A percentile compares a stretch with the other conserved stretches of the same genome.
These are phyloP conservation scores for Plasmodium ovale DNA, from an alignment of 169 alveolate species.

Conservation along the genomic window DNA sequence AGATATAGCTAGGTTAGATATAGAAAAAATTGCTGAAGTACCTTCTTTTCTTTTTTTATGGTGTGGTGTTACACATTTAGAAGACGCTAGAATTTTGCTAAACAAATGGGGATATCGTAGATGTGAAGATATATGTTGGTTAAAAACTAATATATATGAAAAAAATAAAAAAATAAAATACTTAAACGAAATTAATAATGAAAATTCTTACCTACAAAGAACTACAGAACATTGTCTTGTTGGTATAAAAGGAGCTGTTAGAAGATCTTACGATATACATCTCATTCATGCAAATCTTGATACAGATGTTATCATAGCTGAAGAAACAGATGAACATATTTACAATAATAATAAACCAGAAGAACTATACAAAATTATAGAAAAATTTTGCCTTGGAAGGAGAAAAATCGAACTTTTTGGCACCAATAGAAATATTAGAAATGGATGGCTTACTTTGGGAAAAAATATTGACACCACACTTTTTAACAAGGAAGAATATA, in stretches of 20 bases:
- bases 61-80: slow-evolving; percentile 92
- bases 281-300: slow-evolving; percentile 96
- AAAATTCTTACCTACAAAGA: slow-evolving; percentile 85
- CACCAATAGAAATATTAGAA: slow-evolving; percentile 87
- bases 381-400: slow-evolving; percentile 94
- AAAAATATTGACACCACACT: slow-evolving; percentile 82
- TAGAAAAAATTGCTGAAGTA: slow-evolving; percentile 91
- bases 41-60: slow-evolving; percentile 93
- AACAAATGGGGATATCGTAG: slow-evolving; percentile 94
- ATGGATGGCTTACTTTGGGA: slow-evolving; percentile 94
- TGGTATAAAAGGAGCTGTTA: slow-evolving; percentile 94
- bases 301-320: slow-evolving; percentile 94
- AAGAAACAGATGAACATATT: slow-evolving; percentile 87
- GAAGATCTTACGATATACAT: slow-evolving; percentile 90
- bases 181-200: slow-evolving; percentile 75
- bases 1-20: slow-evolving; percentile 84
- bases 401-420: slow-evolving; percentile 94
- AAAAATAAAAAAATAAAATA: slow-evolving; percentile 77
- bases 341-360: slow-evolving; percentile 87
- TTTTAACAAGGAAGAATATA: slow-evolving; percentile 84
- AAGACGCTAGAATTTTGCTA: slow-evolving; percentile 86
- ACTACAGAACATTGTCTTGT: slow-evolving; percentile 95
- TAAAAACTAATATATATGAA: slow-evolving; percentile 89
- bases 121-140: slow-evolving; percentile 96
- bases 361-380: slow-evolving; percentile 93